Conservation (phyloP, 225 moss, liverwort and hornwort genomes). For the Physcomitrium patens region DNA sequence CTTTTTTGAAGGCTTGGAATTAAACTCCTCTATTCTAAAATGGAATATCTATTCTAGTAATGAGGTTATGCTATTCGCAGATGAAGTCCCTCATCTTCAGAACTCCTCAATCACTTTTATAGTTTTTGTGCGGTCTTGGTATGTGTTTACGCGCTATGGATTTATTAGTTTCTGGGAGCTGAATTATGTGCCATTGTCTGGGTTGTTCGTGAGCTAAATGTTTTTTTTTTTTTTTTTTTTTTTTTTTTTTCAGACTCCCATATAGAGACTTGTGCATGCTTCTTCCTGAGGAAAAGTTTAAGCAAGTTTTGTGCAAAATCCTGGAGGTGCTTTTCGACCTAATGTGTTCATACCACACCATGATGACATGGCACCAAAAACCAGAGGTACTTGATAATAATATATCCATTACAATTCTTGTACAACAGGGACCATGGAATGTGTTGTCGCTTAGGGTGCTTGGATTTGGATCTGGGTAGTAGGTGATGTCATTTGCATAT, state of each 20-base stretch:
- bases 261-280: slow-evolving; percentile 78
- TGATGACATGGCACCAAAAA: slow-evolving; percentile 74
- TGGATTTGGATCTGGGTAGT: not conserved
- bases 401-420: not conserved
- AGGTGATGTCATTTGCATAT: not conserved
- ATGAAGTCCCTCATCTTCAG: not conserved
- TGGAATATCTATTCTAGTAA: not conserved
- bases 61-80: too few relatives aligned
- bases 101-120: not conserved
- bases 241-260: slow-evolving; percentile 57
- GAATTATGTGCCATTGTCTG: not conserved
- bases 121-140: not conserved
- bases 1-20: slow-evolving; percentile 11
- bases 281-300: slow-evolving; percentile 71
- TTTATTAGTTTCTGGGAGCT: slow-evolving; percentile 4
- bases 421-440: not conserved
- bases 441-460: not conserved
- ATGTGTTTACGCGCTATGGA: not conserved
- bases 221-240: not conserved
- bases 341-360: slow-evolving; percentile 72
- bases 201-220: slow-evolving; percentile 14
- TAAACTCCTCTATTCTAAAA: not conserved
- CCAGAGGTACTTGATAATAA: slow-evolving; percentile 38
- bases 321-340: slow-evolving; percentile 75
- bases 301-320: slow-evolving; percentile 61